Evolutionary conservation across 2,329 filamentous ascomycete genomes (phyloP), one percentile per base, ranked within the genome.

Genomic region (Pseudocercospora vitis): DNA sequence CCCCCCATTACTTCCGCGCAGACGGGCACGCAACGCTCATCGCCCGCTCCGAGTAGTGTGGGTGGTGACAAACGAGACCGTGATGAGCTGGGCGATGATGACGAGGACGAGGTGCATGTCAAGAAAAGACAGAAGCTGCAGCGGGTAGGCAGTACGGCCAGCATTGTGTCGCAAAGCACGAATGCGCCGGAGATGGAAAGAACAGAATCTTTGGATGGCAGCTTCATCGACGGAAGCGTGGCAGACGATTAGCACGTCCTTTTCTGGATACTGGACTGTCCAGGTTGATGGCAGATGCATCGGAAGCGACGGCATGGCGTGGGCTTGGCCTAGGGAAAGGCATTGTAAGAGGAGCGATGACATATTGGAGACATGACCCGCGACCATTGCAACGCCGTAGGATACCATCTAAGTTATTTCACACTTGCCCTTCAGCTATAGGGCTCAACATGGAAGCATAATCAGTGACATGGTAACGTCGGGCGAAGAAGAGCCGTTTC

Each of bases 111-210:
- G 28, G 54, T 54, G 1, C 65, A 67, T 50, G 59, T 70, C n/a
- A 68, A 69, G 63, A 72, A 72, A 55, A 58, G 69, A 48, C 67
- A 70, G 60, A 71, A 71, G 57, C 47, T 72, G 53, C 65, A 65
- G 47, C 59, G 70, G 23, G 66, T 70, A 29, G 66, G 64, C 18
- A 70, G 68, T 48, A 64, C 62, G 23, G 64, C 67, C n/a, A 71
- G 69, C 54, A 56, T 70, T 7, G 55, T 58, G 9, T 64, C 59
- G 11, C 58, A 62, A 42, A 62, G 53, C 31, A 63, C 62, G 6
- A 52, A 61, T 18, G 58, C 57, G 18, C 56, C 59, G 26, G 67
- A 63, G 26, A 58, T 67, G 57, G 67, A 69, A 50, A 54, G 69
- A 48, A 60, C 61, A 18, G 69, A 70, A 28, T 70, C 68, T 50